These are phyloP conservation scores for Fusarium incarnatum DNA, from an alignment of 2,329 filamentous ascomycete species.

Conservation along the genomic window DNA sequence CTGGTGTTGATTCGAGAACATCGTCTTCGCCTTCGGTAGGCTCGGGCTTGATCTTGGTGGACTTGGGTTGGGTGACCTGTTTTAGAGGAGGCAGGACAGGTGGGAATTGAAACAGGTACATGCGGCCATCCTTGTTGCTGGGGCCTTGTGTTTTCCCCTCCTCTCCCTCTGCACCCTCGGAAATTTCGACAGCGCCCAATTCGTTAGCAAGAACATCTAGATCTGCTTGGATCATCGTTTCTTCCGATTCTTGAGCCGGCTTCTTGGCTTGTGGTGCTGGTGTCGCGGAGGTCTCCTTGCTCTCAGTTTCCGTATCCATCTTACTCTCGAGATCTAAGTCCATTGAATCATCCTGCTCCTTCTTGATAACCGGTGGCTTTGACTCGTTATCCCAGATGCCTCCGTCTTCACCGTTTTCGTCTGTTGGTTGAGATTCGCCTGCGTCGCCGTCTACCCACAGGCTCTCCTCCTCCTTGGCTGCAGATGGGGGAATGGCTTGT, in stretches of 20 bases:
- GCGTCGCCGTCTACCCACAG: slow-evolving; percentile 58
- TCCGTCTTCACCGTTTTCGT: slow-evolving; percentile 52
- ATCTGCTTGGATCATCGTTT: slow-evolving; percentile 54
- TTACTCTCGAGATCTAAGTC: slow-evolving; percentile 55
- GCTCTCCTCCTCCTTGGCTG: slow-evolving; percentile 56
- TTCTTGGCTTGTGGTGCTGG: slow-evolving; percentile 46
- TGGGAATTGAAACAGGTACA: slow-evolving; percentile 75
- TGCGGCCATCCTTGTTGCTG: slow-evolving; percentile 63
- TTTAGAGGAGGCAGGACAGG: slow-evolving; percentile 69
- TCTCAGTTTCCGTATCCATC: slow-evolving; percentile 35
- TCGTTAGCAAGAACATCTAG: slow-evolving; percentile 58
- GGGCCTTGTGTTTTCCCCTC: slow-evolving; percentile 43
- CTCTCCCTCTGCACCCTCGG: slow-evolving; percentile 39
- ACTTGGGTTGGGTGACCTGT: slow-evolving; percentile 43
- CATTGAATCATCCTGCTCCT: slow-evolving; percentile 57
- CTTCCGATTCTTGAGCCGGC: slow-evolving; percentile 53
- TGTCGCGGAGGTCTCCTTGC: slow-evolving; percentile 42
- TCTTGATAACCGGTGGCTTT: slow-evolving; percentile 55
- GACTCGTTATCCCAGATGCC: slow-evolving; percentile 59
- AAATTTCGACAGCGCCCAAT: slow-evolving; percentile 54
- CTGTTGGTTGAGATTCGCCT: slow-evolving; percentile 42
- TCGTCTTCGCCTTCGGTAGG: slow-evolving; percentile 54
- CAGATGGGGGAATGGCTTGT: slow-evolving; percentile 37
- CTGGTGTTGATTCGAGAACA: slow-evolving; percentile 51
- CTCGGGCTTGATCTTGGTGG: slow-evolving; percentile 57